phyloP scores from a whole-genome alignment of 495 filamentous ascomycete genomes.

The Aspergillus taichungensis region DNA sequence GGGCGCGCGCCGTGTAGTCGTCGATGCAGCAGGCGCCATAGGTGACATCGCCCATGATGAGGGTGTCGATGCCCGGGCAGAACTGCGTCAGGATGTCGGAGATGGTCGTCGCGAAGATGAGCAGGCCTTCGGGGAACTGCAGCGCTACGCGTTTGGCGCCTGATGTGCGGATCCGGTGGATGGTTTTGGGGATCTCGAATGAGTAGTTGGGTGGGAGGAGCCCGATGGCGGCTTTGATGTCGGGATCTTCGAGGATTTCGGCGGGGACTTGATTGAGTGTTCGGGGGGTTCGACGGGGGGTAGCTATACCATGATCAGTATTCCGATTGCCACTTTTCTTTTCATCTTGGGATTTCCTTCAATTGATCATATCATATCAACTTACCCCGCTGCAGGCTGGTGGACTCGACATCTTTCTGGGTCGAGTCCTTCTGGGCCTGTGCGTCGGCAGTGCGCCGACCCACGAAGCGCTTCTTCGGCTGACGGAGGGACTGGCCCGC shows the following conservation, averaged over 20 bases:
- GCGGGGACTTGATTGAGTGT: constrained; percentile 82
- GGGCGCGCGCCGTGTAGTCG: constrained; percentile 89
- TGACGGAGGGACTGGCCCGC: constrained; percentile 19
- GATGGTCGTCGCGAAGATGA: constrained; percentile 95
- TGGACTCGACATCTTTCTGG: constrained; percentile 54
- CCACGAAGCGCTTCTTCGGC: constrained; percentile 76
- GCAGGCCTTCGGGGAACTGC: constrained; percentile 92
- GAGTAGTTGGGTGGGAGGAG: constrained; percentile 90
- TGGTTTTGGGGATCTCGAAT: constrained; percentile 97
- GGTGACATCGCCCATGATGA: constrained; percentile 99
- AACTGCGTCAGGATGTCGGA: constrained; percentile 95
- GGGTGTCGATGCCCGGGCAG: constrained; percentile 79
- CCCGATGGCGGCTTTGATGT: constrained; percentile 80
- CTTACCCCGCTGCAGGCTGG: constrained; percentile 39
- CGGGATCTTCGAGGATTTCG: constrained; percentile 76
- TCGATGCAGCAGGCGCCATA: constrained; percentile 99
- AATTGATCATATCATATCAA: neutral
- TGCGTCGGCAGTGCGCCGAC: constrained; percentile 52
- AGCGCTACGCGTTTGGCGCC: constrained; percentile 73
- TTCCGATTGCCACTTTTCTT: too few relatives aligned
- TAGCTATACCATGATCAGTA: constrained; percentile 30
- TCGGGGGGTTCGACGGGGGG: constrained; percentile 58
- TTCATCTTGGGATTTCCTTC: neutral
- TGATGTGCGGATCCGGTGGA: constrained; percentile 79
- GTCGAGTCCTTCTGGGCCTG: constrained; percentile 35